Percentiles rank a stretch among this genome's conserved stretches.
Conservation (phyloP, 1,139 yeast species). For the Magnusiomyces ingens region DNA sequence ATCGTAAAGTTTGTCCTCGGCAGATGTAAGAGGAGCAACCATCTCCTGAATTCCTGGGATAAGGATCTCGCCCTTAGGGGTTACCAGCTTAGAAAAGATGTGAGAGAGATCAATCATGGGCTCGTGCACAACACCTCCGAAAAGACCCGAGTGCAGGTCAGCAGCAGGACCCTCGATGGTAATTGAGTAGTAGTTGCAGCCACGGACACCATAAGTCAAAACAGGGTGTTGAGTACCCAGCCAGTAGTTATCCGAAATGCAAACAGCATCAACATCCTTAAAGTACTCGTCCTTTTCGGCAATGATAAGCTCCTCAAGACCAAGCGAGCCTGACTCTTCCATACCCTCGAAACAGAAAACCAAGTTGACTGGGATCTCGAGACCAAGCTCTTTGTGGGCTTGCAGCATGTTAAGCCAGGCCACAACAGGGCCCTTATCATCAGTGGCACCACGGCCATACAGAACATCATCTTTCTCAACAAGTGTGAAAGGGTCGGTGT, state of each 20-base stretch:
- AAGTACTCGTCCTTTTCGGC: constrained; percentile 74
- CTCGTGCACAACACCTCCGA: constrained; percentile 96
- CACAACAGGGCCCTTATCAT: constrained; percentile 96
- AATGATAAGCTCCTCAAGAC: constrained; percentile 76
- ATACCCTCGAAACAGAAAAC: constrained; percentile 95
- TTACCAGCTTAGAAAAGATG: constrained; percentile 66
- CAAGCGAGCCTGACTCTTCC: constrained; percentile 97
- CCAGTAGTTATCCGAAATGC: constrained; percentile 98
- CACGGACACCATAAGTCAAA: constrained; percentile 94
- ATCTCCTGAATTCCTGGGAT: constrained; percentile 87
- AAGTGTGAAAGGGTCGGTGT: constrained; percentile 79
- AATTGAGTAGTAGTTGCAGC: constrained; percentile 88
- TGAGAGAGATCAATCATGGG: constrained; percentile 92
- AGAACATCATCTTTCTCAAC: constrained; percentile 56
- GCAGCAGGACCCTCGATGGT: constrained; percentile 87
- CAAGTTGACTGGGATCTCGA: constrained; percentile 90
- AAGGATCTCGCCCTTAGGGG: constrained; percentile 65
- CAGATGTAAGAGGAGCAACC: constrained; percentile 85
- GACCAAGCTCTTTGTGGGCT: constrained; percentile 78
- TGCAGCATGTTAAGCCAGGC: constrained; percentile 94
- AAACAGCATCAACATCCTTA: constrained; percentile 84
- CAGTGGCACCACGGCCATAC: constrained; percentile 92
- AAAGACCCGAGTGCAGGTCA: constrained; percentile 93
- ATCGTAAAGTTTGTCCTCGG: constrained; percentile 74
- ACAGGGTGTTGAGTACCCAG: constrained; percentile 95